Evolutionary conservation across 2,329 filamentous ascomycete species (phyloP).

Genomic region (Teratosphaeria gauchensis): DNA sequence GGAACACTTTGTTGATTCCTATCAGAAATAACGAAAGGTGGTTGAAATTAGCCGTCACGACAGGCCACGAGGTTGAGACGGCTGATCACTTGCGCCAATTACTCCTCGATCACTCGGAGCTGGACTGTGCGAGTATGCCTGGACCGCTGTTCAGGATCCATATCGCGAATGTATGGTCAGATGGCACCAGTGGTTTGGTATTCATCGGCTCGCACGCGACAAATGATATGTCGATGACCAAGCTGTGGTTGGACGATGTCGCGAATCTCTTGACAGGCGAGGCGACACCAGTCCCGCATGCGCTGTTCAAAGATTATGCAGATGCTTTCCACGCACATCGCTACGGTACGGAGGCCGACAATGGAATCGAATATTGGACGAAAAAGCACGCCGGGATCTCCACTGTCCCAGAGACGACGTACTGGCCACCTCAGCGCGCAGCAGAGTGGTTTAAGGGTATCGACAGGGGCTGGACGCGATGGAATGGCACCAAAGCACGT

Average conservation of each 20-base stretch:
- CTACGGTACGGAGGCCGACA: constrained; percentile 18
- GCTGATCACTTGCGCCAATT: constrained; percentile 20
- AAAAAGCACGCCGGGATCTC: constrained; percentile 21
- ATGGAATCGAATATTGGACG: constrained; percentile 22
- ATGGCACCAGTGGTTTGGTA: constrained; percentile 21
- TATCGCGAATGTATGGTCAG: constrained; percentile 17
- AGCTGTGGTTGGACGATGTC: constrained; percentile 25
- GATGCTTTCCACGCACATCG: constrained; percentile 23
- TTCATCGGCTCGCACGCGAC: constrained; percentile 22
- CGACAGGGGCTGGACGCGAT: constrained; percentile 20
- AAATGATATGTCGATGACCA: constrained; percentile 26
- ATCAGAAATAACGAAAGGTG: constrained; percentile 18
- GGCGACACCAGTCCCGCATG: constrained; percentile 18
- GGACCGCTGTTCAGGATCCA: constrained; percentile 23
- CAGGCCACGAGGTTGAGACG: constrained; percentile 20
- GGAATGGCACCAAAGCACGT: constrained; percentile 18
- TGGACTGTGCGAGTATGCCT: constrained; percentile 20
- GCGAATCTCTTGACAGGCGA: constrained; percentile 18
- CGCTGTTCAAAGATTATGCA: constrained; percentile 22
- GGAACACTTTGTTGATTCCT: constrained; percentile 20
- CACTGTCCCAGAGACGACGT: constrained; percentile 14
- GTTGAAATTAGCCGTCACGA: constrained; percentile 20
- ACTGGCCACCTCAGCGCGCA: constrained; percentile 22
- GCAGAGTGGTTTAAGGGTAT: constrained; percentile 25
- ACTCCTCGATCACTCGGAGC: constrained; percentile 17